phyloP scores from a whole-genome alignment of 2,329 filamentous ascomycete species.

The Eutypa lata region DNA sequence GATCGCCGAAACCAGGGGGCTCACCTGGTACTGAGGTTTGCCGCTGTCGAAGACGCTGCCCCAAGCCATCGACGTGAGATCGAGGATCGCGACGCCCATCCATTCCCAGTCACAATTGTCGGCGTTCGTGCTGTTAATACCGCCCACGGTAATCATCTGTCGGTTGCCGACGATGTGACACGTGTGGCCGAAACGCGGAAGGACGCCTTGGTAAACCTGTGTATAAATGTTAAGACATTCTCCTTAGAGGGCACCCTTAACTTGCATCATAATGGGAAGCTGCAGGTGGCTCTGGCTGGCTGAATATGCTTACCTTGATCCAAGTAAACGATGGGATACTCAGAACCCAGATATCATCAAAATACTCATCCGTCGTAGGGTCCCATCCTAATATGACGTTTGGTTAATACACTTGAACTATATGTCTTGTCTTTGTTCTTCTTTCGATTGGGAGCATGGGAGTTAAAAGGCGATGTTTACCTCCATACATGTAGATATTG shows the following conservation, averaged over 20 bases:
- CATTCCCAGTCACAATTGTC: constrained; percentile 29
- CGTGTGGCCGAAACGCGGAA: constrained; percentile 36
- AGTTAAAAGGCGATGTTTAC: too few species aligned
- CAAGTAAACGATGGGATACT: constrained; percentile 44
- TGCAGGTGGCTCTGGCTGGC: too few species aligned
- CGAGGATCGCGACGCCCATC: constrained; percentile 28
- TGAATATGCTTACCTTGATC: constrained; percentile 29
- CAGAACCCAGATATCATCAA: constrained; percentile 43
- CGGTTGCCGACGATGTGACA: constrained; percentile 36
- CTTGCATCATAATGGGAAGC: too few species aligned
- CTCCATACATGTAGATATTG: constrained; percentile 50
- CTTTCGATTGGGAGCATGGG: too few species aligned
- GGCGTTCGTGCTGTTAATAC: constrained; percentile 17
- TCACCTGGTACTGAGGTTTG: constrained; percentile 24
- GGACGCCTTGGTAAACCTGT: too few species aligned
- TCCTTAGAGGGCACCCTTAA: too few species aligned
- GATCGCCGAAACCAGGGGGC: constrained; percentile 13
- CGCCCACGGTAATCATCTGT: constrained; percentile 41
- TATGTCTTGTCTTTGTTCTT: too few species aligned
- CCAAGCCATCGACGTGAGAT: constrained; percentile 28
- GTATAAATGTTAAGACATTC: too few species aligned
- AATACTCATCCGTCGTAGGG: constrained; percentile 22
- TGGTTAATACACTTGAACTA: too few species aligned
- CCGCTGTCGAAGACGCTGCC: constrained; percentile 25
- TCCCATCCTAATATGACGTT: constrained; percentile 4